Percentiles rank a stretch among this genome's conserved stretches.
phyloP scores from a whole-genome alignment of 176 grass and related monocot species.

The Cenchrus fungigraminus region DNA sequence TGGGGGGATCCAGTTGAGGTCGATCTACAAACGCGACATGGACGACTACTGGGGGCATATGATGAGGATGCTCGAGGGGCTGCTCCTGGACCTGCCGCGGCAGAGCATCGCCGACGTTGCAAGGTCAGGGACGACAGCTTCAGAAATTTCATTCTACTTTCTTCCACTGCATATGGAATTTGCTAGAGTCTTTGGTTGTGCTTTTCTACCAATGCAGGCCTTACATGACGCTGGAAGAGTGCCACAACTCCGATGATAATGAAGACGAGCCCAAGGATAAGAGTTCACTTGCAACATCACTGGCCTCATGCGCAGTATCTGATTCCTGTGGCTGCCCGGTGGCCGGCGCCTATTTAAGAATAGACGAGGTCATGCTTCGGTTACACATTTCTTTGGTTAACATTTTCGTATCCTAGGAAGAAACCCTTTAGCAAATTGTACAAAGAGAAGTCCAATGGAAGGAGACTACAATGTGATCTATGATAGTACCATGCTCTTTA shows the following conservation, averaged over 20 bases:
- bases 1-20: neutral
- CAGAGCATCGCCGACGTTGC: no score
- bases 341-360: neutral
- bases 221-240: neutral
- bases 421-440: no score
- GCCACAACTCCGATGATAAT: neutral
- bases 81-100: no score
- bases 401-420: no score
- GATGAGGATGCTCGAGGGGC: no score
- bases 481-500: no score
- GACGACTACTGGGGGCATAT: no score
- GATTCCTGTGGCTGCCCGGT: neutral
- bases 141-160: neutral
- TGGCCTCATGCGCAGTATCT: neutral
- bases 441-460: no score
- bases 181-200: neutral
- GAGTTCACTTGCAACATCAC: conserved; percentile 15
- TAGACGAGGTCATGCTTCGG: neutral
- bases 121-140: no score
- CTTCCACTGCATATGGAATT: neutral
- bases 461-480: no score
- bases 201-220: neutral
- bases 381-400: neutral
- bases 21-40: neutral
- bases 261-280: neutral